Base-by-base conservation (phyloP, 2,329 filamentous ascomycete species). In the Thermothelomyces thermophilus region DNA sequence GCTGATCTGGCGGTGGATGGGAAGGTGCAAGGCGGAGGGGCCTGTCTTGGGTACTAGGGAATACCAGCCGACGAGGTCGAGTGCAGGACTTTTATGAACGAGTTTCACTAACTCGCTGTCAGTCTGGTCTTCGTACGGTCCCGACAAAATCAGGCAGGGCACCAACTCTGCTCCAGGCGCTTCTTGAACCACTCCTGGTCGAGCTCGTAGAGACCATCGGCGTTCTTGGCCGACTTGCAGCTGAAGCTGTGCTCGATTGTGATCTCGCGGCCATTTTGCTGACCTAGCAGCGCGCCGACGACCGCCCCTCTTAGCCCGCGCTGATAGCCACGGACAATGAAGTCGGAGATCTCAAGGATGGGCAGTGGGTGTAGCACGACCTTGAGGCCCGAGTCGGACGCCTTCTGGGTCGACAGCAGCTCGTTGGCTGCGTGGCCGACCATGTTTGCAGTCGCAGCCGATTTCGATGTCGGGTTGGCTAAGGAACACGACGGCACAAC, bases 231-330 rank as follows among this genome's bases (percentile, higher is more conserved):
- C 1, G 81, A 72, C 55, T 84, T 80, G 66, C 86, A 89, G 63
- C 96, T 90, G 64, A 95, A 97, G 3, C 88, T 90, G 71, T 95
- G 85, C 67, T 97, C 91, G 58, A 96, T 83, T 9, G 88, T 95
- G 60, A 96, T 85, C 62, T 91, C 84, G 50, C 89, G 84, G 17
- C 91, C 91, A 73, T 89, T 87, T 61, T 96, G 90, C 63, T 93
- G 87, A 14, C 93, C 93, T 5, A 98, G 71, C n/a, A 98, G 75
- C 46, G 86, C 90, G 50, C 93, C 93, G 3, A 91, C 79, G 16
- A 96, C 78, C 14, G 90, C 89, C 0, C 87, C 87, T 16, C 73
- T 67, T 61, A 90, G 83, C 46, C 82, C 73, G 52, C 93, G 82
- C 50, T 95, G 77, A 1, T 84, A 87, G 68, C 95, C 90, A 53